Evolutionary conservation across 2,329 filamentous ascomycete species (phyloP).

Genomic region (Orbilia ellipsospora): DNA sequence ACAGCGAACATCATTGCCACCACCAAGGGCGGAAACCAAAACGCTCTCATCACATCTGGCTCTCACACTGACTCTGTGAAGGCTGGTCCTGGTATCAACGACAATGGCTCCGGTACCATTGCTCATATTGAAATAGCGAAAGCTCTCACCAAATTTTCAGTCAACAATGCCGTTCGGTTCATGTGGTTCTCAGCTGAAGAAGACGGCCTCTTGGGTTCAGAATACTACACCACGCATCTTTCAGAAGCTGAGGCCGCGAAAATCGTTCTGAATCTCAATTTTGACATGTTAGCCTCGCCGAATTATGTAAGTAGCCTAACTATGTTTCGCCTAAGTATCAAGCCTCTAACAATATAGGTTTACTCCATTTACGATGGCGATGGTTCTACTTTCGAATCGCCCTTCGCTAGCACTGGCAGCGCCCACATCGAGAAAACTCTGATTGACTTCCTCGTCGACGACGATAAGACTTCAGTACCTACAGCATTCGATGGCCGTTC

Average conservation of each 20-base stretch:
- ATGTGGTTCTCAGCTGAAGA: slow-evolving; percentile 72
- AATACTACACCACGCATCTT: slow-evolving; percentile 68
- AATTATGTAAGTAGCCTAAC: slow-evolving; percentile 65
- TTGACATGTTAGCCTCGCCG: slow-evolving; percentile 76
- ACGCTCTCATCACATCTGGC: slow-evolving; percentile 71
- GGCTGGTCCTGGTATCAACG: slow-evolving; percentile 74
- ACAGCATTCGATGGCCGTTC: slow-evolving; percentile 70
- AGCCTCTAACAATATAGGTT: slow-evolving; percentile 32
- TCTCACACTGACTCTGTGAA: slow-evolving; percentile 73
- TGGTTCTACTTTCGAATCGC: slow-evolving; percentile 68
- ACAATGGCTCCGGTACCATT: slow-evolving; percentile 72
- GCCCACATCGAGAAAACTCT: slow-evolving; percentile 69
- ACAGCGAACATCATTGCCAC: slow-evolving; percentile 72
- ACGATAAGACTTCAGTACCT: slow-evolving; percentile 64
- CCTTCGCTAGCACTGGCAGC: slow-evolving; percentile 68
- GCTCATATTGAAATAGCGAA: slow-evolving; percentile 71
- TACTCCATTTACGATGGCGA: slow-evolving; percentile 67
- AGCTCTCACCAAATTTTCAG: slow-evolving; percentile 69
- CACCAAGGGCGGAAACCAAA: slow-evolving; percentile 69
- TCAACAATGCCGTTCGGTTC: slow-evolving; percentile 73
- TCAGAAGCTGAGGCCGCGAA: slow-evolving; percentile 67
- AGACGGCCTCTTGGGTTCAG: slow-evolving; percentile 70
- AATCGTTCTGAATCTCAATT: slow-evolving; percentile 76
- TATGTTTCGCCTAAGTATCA: not conserved
- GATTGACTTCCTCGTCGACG: slow-evolving; percentile 65